Percentiles rank a stretch among this genome's conserved stretches.
phyloP scores from a whole-genome alignment of 2,329 filamentous ascomycete genomes.

The Ambrosiella beaveri region DNA sequence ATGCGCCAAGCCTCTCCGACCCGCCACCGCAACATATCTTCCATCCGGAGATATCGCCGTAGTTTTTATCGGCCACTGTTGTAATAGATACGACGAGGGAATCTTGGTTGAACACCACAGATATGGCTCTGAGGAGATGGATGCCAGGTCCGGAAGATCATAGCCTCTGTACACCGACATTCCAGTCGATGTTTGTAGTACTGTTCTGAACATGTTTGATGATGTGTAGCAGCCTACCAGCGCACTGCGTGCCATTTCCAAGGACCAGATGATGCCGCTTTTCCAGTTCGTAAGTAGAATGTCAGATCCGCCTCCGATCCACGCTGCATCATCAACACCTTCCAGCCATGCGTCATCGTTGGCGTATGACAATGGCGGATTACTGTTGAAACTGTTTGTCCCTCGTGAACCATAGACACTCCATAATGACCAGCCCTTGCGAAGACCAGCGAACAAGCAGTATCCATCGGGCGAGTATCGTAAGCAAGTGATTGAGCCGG shows the following conservation, averaged over 20 bases:
- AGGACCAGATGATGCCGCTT: slow-evolving; percentile 64
- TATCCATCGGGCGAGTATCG: slow-evolving; percentile 91
- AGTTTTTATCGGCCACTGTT: slow-evolving; percentile 85
- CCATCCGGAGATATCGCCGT: slow-evolving; percentile 83
- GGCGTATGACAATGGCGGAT: slow-evolving; percentile 41
- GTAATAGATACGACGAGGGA: slow-evolving; percentile 65
- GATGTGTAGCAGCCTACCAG: slow-evolving; percentile 81
- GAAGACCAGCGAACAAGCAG: slow-evolving; percentile 84
- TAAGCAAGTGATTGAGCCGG: slow-evolving; percentile 57
- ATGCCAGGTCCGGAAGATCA: slow-evolving; percentile 75
- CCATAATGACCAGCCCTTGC: slow-evolving; percentile 89
- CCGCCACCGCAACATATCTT: slow-evolving; percentile 90
- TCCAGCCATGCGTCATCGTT: slow-evolving; percentile 76
- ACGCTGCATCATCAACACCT: slow-evolving; percentile 60
- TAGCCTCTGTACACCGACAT: slow-evolving; percentile 90
- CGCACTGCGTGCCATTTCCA: slow-evolving; percentile 92
- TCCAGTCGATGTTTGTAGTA: slow-evolving; percentile 74
- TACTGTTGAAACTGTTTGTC: slow-evolving; percentile 64
- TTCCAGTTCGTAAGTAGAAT: slow-evolving; percentile 55
- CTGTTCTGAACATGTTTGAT: slow-evolving; percentile 74
- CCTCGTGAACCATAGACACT: slow-evolving; percentile 90
- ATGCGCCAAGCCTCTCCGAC: slow-evolving; percentile 75
- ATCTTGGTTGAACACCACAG: slow-evolving; percentile 91
- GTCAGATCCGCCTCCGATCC: slow-evolving; percentile 78
- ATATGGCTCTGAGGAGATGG: slow-evolving; percentile 78